Evolutionary conservation across 2,329 filamentous ascomycete genomes (phyloP).

Genomic region (Elsinoe perseae): DNA sequence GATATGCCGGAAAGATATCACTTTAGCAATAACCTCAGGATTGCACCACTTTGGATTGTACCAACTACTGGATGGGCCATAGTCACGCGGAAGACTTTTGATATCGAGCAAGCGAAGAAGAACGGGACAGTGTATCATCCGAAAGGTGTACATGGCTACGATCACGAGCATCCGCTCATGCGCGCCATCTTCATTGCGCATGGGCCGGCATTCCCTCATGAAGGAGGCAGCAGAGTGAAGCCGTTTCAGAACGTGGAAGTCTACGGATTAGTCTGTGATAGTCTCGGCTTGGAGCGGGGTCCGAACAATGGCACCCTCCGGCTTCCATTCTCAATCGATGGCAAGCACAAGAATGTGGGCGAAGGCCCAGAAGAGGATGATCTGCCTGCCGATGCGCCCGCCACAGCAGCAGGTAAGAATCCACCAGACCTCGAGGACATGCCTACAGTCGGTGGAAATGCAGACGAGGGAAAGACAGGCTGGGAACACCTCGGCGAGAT

Average conservation of each 20-base stretch:
- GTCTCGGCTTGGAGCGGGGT: conserved; percentile 61
- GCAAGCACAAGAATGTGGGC: conserved; percentile 44
- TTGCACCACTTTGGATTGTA: conserved; percentile 90
- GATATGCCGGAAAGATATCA: conserved; percentile 92
- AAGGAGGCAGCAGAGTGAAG: conserved; percentile 68
- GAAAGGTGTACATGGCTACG: conserved; percentile 84
- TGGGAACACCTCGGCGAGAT: conserved; percentile 12
- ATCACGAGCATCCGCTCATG: conserved; percentile 92
- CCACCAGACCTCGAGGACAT: not conserved
- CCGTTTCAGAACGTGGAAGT: conserved; percentile 90
- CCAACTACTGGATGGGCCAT: conserved; percentile 91
- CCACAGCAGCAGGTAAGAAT: not conserved
- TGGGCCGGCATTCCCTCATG: conserved; percentile 85
- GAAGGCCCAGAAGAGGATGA: conserved; percentile 34
- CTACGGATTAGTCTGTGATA: conserved; percentile 91
- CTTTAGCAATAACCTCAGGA: conserved; percentile 78
- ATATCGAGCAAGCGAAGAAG: conserved; percentile 59
- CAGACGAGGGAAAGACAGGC: not conserved
- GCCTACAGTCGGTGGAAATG: not conserved
- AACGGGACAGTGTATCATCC: conserved; percentile 66
- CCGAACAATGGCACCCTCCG: conserved; percentile 84
- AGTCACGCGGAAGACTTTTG: conserved; percentile 69
- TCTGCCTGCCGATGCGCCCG: not conserved
- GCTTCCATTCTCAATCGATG: conserved; percentile 58
- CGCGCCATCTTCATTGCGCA: conserved; percentile 87